Base-by-base conservation (phyloP, 306 rosid genomes). In the Styphnolobium japonicum region DNA sequence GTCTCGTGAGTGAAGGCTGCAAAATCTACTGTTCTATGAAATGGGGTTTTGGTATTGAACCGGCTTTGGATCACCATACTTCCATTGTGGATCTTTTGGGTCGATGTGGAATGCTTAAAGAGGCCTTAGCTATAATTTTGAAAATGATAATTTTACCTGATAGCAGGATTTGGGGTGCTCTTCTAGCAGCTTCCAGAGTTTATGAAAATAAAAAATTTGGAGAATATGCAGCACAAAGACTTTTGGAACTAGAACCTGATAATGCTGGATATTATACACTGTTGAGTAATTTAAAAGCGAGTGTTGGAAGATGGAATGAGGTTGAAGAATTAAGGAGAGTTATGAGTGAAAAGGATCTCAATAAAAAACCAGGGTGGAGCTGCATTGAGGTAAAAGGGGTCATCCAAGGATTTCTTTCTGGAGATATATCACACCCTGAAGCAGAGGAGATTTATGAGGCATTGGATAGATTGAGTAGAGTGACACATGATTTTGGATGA, bases 301-400 rank as follows among this genome's bases (percentile, higher is more conserved):
- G 88, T 76, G 86, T 58, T 15, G 88, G 92, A 69, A 75, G 82
- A 45, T 88, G 94, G 92, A 71, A 81, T 64, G 86, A 82, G 70
- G 92, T 82, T 74, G 94, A 88, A 86, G 85, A 77, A 65, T 53
- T 82, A 3, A 85, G 92, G 71, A 86, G 81, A 67, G 78, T 61
- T 23, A 82, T 88, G 91, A 86, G 52, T 29, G 86, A 78, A 77
- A 84, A 65, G 69, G 83, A 86, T 64, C 69, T 90, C 37, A 88
- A 82, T 77, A 90, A 88, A 86, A 88, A 82, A 82, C 92, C 90
- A 7, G 88, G 90, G 29, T 86, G 92, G 92, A 88, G 90, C 70
- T 90, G 82, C 81, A 75, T 86, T 7, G 92, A 86, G 76, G 78
- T 71, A 16, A 72, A 79, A 0, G 85, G 89, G 71, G 48, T 12